Conservation (phyloP, 2,329 filamentous ascomycete genomes). For the Colletotrichum spaethianum region DNA sequence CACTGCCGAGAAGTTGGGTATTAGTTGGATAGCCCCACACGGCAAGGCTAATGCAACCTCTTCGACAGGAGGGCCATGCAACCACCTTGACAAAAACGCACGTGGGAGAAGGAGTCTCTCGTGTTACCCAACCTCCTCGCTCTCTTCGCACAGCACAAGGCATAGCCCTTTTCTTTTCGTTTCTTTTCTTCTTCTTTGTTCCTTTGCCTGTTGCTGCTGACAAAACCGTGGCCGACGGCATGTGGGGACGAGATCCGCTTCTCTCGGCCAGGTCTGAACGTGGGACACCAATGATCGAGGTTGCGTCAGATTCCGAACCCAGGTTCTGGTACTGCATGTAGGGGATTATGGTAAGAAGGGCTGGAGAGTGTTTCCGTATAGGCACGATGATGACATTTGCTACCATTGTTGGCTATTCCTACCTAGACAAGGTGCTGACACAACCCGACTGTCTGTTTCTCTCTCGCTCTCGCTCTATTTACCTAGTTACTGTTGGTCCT, state of each 20-base stretch:
- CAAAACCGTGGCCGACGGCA: not conserved
- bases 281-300: not conserved
- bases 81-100: conserved; percentile 34
- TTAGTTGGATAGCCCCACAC: conserved; percentile 12
- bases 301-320: not conserved
- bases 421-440: not conserved
- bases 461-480: not conserved
- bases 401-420: not conserved
- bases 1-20: conserved; percentile 22
- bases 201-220: not conserved
- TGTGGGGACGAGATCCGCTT: not conserved
- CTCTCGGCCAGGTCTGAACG: not conserved
- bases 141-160: not conserved
- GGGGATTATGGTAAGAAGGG: not conserved
- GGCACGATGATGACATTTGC: conserved; percentile 13
- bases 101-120: conserved; percentile 17
- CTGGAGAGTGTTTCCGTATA: not conserved
- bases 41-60: conserved; percentile 41
- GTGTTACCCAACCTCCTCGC: conserved; percentile 9
- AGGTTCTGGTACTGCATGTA: not conserved
- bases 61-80: conserved; percentile 27
- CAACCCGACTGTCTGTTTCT: not conserved
- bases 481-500: not conserved
- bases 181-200: not conserved
- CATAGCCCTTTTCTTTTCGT: not conserved